phyloP scores from a whole-genome alignment of 352 stramenopile genomes.

The Phytophthora rubi region DNA sequence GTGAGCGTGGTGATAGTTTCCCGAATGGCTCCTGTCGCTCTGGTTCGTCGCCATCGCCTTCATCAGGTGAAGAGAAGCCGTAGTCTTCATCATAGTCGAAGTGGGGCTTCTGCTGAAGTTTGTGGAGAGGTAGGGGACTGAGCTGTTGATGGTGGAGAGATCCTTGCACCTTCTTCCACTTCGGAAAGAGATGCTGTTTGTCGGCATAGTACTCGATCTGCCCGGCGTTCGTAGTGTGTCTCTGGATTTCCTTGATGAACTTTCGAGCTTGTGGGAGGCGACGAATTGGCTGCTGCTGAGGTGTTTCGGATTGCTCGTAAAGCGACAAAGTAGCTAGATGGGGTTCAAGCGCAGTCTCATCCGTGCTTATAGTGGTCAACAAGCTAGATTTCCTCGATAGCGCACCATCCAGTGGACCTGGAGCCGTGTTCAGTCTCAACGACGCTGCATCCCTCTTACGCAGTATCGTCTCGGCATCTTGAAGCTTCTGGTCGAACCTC shows the following conservation, averaged over 20 bases:
- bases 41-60: constrained; percentile 8
- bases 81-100: not conserved
- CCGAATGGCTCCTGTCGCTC: constrained; percentile 36
- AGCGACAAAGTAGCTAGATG: constrained; percentile 14
- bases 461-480: constrained; percentile 62
- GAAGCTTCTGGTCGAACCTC: constrained; percentile 65
- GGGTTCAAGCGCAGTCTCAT: not conserved
- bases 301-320: constrained; percentile 38
- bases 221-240: constrained; percentile 53
- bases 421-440: constrained; percentile 9
- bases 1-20: constrained; percentile 62
- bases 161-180: constrained; percentile 75
- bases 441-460: constrained; percentile 46
- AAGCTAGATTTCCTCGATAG: not conserved
- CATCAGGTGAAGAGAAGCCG: not conserved
- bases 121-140: constrained; percentile 6
- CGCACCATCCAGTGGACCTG: not conserved
- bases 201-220: constrained; percentile 76
- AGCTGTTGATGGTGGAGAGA: constrained; percentile 59
- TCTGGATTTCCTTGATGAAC: constrained; percentile 69
- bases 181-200: constrained; percentile 76
- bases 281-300: constrained; percentile 52
- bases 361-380: not conserved
- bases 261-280: constrained; percentile 67
- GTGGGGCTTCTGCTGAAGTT: not conserved